Conservation (phyloP, 1,284 basidiomycete species). For the Cryptococcus sp. region DNA sequence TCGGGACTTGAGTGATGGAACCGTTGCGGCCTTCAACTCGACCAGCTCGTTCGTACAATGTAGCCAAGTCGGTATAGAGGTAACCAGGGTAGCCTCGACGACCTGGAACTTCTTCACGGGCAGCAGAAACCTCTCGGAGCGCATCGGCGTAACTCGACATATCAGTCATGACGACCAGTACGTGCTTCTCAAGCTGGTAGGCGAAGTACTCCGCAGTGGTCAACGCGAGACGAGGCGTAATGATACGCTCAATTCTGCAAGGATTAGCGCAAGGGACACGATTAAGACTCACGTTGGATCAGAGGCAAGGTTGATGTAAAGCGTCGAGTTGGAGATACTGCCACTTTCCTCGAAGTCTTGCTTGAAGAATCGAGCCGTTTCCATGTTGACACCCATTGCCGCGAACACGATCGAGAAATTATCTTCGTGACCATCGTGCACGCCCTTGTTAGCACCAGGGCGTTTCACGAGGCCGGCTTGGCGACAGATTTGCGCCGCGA, state of each 20-base stretch:
- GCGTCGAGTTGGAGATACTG: slow-evolving; percentile 92
- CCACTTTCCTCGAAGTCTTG: slow-evolving; percentile 99
- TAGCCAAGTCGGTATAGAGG: slow-evolving; percentile 91
- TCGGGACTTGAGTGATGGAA: slow-evolving; percentile 99
- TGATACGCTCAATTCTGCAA: slow-evolving; percentile 97
- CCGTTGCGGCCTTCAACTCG: slow-evolving; percentile 97
- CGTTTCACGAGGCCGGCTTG: slow-evolving; percentile 96
- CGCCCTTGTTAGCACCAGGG: slow-evolving; percentile 80
- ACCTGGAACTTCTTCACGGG: slow-evolving; percentile 98
- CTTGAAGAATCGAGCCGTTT: slow-evolving; percentile 99
- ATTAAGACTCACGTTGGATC: slow-evolving; percentile 76
- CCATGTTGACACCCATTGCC: slow-evolving; percentile 99
- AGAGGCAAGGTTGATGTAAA: slow-evolving; percentile 98
- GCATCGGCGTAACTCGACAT: slow-evolving; percentile 94
- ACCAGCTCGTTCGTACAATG: slow-evolving; percentile 98
- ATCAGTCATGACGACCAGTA: slow-evolving; percentile 97
- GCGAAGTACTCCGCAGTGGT: slow-evolving; percentile 99
- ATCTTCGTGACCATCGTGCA: slow-evolving; percentile 99
- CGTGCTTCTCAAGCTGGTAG: slow-evolving; percentile 99
- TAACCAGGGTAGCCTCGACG: slow-evolving; percentile 94
- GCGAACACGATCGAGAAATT: slow-evolving; percentile 99
- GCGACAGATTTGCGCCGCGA: slow-evolving; percentile 99
- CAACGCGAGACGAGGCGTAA: slow-evolving; percentile 95
- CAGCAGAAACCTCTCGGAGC: slow-evolving; percentile 96
- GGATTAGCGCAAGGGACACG: slow-evolving; percentile 6